Evolutionary conservation across 257 asterid genomes (phyloP), one percentile per base, ranked within the genome.

Genomic region (Galeopsis tetrahit): DNA sequence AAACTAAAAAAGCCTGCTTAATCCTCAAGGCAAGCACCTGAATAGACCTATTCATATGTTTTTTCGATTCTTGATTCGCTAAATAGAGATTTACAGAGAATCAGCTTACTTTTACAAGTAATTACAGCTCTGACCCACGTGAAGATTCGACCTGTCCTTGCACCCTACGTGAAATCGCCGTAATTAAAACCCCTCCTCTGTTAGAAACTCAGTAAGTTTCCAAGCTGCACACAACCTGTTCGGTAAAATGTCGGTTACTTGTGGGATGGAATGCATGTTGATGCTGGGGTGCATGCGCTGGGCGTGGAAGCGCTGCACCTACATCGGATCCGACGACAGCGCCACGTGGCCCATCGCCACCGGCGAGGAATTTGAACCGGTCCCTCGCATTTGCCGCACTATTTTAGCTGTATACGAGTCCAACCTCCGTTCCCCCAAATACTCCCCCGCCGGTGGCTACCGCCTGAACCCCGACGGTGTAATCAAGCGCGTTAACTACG

Each of bases 241-340:
- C 35, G 75, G 34, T 68, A 68, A 76, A 71, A 92, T 90, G 96
- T 86, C 98, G 49, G 85, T 92, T 39, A 43, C 83, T 0, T 89
- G 96, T 66, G 96, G 96, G 35, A 78, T 87, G 55, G 97, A 86
- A 48, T 85, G 93, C 79, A 88, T 92, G n/a, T 75, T 92, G 65
- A 71, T 82, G 39, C 35, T 88, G 35, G 98, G 97, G 39, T 93
- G 98, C 75, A 36, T 91, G 68, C 92, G 98, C 6, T 93, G 98
- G 98, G 97, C 78, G 1, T 93, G 97, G 98, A 93, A 91, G 84
- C 97, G 98, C 65, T 93, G 98, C 77, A 93, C 97, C 75, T 89
- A 93, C 83, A 78, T 86, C 82, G 98, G 98, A 21, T 77, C 87
- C 78, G 92, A 93, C 80, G 98, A 93, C 85, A 91, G 96, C 85